Evolutionary conservation across 1,139 yeast genomes (phyloP).

Genomic region (Hyphopichia wangnamkhiaoensis): DNA sequence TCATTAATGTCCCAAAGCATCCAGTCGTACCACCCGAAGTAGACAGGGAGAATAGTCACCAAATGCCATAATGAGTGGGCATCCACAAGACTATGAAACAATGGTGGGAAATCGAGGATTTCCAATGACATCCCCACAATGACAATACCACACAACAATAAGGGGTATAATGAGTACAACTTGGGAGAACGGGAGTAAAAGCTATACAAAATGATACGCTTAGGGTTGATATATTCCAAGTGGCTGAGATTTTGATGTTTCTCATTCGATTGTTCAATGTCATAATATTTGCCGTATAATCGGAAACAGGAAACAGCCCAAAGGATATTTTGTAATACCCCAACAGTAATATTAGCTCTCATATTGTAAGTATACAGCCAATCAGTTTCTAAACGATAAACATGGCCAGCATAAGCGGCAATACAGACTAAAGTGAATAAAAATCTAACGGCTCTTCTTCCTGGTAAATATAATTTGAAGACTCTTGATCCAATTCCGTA

Average conservation of each 20-base stretch:
- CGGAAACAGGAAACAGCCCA: conserved; percentile 33
- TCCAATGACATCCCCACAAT: conserved; percentile 81
- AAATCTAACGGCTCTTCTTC: conserved; percentile 24
- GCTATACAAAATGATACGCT: conserved; percentile 27
- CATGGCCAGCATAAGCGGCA: conserved; percentile 59
- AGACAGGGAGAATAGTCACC: conserved; percentile 66
- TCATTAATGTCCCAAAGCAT: conserved; percentile 45
- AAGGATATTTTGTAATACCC: conserved; percentile 67
- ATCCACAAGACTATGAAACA: conserved; percentile 63
- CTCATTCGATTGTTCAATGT: conserved; percentile 18
- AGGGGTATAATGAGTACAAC: conserved; percentile 43
- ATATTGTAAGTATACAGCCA: conserved; percentile 95
- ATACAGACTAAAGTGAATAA: conserved; percentile 45
- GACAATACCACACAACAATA: conserved; percentile 51
- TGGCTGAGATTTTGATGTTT: conserved; percentile 19
- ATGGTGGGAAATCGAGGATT: conserved; percentile 83
- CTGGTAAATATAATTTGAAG: conserved; percentile 52
- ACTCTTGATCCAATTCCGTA: conserved; percentile 65
- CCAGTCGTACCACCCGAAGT: conserved; percentile 51
- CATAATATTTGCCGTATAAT: conserved; percentile 35
- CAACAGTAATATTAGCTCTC: conserved; percentile 83
- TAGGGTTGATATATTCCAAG: conserved; percentile 25
- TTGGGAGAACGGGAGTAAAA: conserved; percentile 42
- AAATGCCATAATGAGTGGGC: conserved; percentile 96
- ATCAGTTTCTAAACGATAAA: conserved; percentile 63